Conservation (phyloP, 345 rosid genomes). For the Geranium rotundifolium region DNA sequence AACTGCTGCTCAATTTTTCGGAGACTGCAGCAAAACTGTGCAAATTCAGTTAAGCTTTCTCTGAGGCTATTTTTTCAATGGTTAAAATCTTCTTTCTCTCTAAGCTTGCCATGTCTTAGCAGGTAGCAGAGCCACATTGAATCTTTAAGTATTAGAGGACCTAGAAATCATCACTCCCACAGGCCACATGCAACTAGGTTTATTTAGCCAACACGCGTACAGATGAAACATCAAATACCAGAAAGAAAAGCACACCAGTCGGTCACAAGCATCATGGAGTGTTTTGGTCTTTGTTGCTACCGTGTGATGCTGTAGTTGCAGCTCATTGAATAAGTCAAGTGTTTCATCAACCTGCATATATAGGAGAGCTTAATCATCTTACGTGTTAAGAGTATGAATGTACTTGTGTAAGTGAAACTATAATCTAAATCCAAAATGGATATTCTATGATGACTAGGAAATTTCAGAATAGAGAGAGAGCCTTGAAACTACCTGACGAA, state of each 20-base stretch:
- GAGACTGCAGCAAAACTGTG: background rate
- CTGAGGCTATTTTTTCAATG: background rate
- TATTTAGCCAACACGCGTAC: background rate
- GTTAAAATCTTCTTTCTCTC: background rate
- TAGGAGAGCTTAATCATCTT: background rate
- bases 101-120: background rate
- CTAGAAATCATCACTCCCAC: background rate
- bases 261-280: constrained; percentile 95
- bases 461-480: background rate
- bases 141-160: background rate
- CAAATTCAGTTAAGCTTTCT: background rate
- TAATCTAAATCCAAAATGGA: background rate
- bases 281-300: constrained; percentile 98
- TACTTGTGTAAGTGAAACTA: background rate
- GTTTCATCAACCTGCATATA: constrained; percentile 78
- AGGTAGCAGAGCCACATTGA: background rate
- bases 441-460: background rate
- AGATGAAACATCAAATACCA: background rate
- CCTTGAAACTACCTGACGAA: constrained; percentile 36
- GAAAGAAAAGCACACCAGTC: constrained; percentile 46
- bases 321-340: constrained; percentile 65
- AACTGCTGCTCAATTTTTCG: background rate
- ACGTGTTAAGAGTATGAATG: background rate
- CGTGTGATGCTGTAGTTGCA: constrained; percentile 83
- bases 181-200: too few relatives aligned